Evolutionary conservation across 306 rosid genomes (phyloP), one percentile per base, ranked within the genome.

Genomic region (Calophaca sinica): DNA sequence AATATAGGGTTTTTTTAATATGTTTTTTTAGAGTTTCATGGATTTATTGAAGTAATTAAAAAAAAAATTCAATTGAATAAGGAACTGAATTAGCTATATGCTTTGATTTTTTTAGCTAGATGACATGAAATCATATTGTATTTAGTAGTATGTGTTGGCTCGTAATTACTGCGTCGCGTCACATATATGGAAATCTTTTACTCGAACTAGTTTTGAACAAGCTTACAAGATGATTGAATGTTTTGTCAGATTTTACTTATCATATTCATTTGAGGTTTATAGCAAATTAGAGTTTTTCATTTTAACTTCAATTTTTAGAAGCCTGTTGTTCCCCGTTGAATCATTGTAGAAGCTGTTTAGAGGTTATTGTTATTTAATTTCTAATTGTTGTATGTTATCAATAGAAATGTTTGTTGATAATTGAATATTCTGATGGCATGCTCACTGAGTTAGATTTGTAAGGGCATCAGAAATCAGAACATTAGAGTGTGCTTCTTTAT

Each of bases 301-400:
- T 45, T 54, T 68, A 12, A 15, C 4, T 32, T 10, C 9, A 10
- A 1, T 8, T 60, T 46, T 46, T 28, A 2, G 49, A 52, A 11
- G 78, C 36, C n/a, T 64, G 62, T 59, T 61, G 77, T 63, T 82
- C 6, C 9, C 6, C 4, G 54, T 54, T 75, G 46, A 76, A 71
- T 62, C 9, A 0, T 9, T 8, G 9, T 32, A 26, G 13, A 35
- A 50, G 12, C 9, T 38, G 31, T 53, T 53, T 13, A 52, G n/a
- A 52, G 44, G 26, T 64, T 54, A 4, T 49, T 49, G 7, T 9
- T 62, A 32, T 68, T 44, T 52, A 3, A 39, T 81, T 52, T 75
- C 31, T 50, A 2, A 5, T 59, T 41, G 57, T 52, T 80, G 42
- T 26, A n/a, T 20, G 26, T 20, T 20, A 20, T 20, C 26, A 20